Evolutionary conservation across 164 flowering plant genomes (phyloP), one percentile per base, ranked within the genome.

Genomic region (Vitis labrusca): DNA sequence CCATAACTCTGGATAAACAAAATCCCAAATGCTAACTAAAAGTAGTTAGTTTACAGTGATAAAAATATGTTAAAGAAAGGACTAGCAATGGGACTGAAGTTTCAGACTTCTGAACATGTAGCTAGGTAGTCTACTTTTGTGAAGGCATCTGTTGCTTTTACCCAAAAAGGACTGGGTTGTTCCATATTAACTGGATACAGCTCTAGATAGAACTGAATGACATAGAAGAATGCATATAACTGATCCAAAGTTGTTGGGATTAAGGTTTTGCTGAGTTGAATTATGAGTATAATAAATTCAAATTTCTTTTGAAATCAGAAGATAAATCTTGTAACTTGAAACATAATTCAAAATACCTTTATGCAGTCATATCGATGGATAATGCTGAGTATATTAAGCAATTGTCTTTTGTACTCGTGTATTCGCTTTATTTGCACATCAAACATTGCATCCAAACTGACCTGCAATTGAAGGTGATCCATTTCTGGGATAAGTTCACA

Each of bases 381-480:
- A 62, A 85, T 77, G 57, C 85, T 82, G 44, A 85, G 70, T 32
- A 85, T 44, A 65, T 85, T 85, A 59, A 85, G 84, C 61, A 83
- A 37, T 64, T 85, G 88, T 67, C 88, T 76, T 69, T 85, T 85
- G 70, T 85, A 85, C 55, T 81, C 88, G 60, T 85, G 88, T 63
- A 85, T 81, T 63, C 88, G 68, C 73, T 85, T 85, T 62, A 81
- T 73, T 63, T 85, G 88, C 50, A 85, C 86, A 72, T 85, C 88
- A 71, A 85, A 85, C 83, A 85, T 81, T 52, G 88, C 85, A 68
- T 83, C 80, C 29, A 77, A 53, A 57, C 83, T 77, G 68, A 85
- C 84, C 85, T 83, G 81, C 61, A 74, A 59, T 17, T 50, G 9
- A 65, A 57, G 27, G 52, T 51, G 27, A 62, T 13, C 53, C 47